Conservation (phyloP, 441 rosid genomes). For the Francoa sonchifolia region DNA sequence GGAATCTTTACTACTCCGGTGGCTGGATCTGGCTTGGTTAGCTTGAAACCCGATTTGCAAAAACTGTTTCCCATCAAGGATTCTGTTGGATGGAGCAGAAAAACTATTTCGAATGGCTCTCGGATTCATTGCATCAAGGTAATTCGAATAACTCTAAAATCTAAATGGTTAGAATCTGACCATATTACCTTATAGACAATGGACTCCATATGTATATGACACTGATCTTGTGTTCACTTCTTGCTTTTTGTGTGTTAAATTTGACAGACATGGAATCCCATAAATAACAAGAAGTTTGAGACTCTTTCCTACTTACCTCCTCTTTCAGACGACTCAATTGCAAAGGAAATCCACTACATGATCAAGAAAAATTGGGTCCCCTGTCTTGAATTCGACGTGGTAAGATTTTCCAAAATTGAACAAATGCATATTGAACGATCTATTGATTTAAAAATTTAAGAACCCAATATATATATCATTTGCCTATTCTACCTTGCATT, state of each 20-base stretch:
- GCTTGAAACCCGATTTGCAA: constrained; percentile 4
- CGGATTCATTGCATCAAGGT: constrained; percentile 12
- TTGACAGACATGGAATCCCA: constrained; percentile 55
- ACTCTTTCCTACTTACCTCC: constrained; percentile 58
- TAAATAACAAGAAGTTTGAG: constrained; percentile 57
- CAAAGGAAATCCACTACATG: constrained; percentile 53
- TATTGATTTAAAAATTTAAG: no score
- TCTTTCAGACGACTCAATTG: constrained; percentile 41
- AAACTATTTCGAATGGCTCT: constrained; percentile 2
- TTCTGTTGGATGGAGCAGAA: constrained; percentile 5
- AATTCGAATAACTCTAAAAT: no score
- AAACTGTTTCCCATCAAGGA: constrained; percentile 1
- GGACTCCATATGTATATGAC: no score
- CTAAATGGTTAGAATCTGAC: no score
- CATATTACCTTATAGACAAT: no score
- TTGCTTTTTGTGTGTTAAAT: neutral
- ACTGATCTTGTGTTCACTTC: neutral
- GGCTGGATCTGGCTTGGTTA: neutral
- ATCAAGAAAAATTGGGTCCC: constrained; percentile 54
- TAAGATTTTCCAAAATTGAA: constrained; percentile 4
- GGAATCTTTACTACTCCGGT: constrained; percentile 5
- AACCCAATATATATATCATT: no score
- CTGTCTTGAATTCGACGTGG: constrained; percentile 65
- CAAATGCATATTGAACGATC: no score
- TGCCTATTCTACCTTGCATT: no score